These are phyloP conservation scores for Cantharellus cinnabarinus DNA, from an alignment of 768 basidiomycete genomes.

Conservation along the genomic window DNA sequence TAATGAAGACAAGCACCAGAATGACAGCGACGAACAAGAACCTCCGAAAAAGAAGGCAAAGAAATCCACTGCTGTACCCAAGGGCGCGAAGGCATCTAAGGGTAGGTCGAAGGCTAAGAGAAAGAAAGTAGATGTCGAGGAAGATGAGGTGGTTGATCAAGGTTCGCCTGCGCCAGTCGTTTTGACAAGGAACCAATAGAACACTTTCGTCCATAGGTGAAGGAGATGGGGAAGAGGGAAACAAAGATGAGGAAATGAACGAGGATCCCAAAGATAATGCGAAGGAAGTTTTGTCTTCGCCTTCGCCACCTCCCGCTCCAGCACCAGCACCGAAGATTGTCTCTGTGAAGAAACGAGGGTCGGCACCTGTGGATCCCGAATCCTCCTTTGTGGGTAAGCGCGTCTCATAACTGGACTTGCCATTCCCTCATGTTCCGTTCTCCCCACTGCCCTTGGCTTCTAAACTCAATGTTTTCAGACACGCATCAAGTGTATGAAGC, in stretches of 20 bases:
- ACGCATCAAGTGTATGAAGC: slow-evolving; percentile 8
- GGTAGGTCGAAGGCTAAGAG: neutral
- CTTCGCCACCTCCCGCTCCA: neutral
- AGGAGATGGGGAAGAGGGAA: neutral
- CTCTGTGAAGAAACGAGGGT: slow-evolving; percentile 8
- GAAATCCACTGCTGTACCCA: neutral
- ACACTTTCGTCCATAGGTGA: neutral
- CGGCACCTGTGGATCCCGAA: slow-evolving; percentile 8
- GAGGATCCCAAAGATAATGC: neutral
- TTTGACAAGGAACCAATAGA: no score
- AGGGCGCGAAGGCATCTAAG: neutral
- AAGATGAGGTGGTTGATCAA: neutral
- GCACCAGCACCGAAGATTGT: slow-evolving; percentile 6
- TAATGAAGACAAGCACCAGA: neutral
- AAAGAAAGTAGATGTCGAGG: neutral
- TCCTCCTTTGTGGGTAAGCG: slow-evolving; percentile 6
- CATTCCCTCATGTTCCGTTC: neutral
- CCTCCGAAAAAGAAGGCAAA: neutral
- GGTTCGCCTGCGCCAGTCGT: no score
- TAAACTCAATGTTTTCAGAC: neutral
- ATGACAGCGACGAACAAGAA: neutral
- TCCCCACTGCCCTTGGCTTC: neutral
- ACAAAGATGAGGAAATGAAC: neutral
- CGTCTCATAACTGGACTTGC: neutral
- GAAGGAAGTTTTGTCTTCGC: neutral